phyloP scores from a whole-genome alignment of 192 early-diverging fungal genomes.

The Rhizophagus clarus region DNA sequence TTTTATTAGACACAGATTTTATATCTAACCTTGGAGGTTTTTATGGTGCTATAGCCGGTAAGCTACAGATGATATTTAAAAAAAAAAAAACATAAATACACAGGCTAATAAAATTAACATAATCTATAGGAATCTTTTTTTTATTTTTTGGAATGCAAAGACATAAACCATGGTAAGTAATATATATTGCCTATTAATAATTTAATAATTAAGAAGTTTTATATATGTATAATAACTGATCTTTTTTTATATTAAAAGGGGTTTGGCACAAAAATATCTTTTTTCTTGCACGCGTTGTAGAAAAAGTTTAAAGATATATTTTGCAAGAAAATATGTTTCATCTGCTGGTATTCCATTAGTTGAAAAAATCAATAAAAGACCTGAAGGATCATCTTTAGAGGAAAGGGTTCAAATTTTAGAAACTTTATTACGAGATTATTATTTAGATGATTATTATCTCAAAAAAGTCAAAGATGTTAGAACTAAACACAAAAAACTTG shows the following conservation, averaged over 20 bases:
- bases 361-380: not conserved
- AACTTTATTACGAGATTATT: not conserved
- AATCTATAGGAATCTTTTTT: not conserved
- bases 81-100: too few species aligned
- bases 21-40: too few species aligned
- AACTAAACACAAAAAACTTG: not conserved
- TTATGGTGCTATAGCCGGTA: too few species aligned
- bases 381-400: not conserved
- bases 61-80: too few species aligned
- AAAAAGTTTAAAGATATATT: not conserved
- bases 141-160: conserved; percentile 2
- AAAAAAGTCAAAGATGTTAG: not conserved
- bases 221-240: not conserved
- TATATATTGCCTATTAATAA: not conserved
- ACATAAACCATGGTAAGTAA: not conserved
- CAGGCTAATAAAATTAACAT: too few species aligned
- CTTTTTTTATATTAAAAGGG: not conserved
- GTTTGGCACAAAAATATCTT: not conserved
- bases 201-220: too few species aligned
- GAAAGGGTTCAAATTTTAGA: not conserved
- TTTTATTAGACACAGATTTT: too few species aligned
- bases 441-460: not conserved
- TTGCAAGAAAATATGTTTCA: conserved; percentile 1
- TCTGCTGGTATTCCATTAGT: not conserved
- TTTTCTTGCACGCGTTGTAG: not conserved